Percentiles rank a stretch among this genome's conserved stretches.
These are phyloP conservation scores for Thelephora ganbajun DNA, from an alignment of 768 basidiomycete genomes.

Conservation along the genomic window DNA sequence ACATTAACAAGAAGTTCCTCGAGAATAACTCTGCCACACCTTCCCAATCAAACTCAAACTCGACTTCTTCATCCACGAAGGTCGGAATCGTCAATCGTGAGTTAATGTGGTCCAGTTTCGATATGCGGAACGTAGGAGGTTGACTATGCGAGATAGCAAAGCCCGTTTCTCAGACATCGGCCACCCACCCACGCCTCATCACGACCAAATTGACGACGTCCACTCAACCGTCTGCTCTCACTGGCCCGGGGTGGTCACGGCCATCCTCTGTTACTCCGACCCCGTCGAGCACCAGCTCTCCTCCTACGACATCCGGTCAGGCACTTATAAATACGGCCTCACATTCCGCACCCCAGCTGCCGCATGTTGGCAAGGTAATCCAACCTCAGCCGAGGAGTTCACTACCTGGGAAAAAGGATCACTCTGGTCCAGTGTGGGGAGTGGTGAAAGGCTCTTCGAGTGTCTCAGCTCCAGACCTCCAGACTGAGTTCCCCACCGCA, in stretches of 20 bases:
- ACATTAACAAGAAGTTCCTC: constrained; percentile 94
- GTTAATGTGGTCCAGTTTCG: constrained; percentile 12
- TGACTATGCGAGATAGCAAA: constrained; percentile 31
- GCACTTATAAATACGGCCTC: constrained; percentile 15
- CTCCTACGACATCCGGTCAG: constrained; percentile 25
- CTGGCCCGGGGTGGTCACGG: constrained; percentile 66
- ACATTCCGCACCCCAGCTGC: constrained; percentile 32
- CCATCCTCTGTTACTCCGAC: constrained; percentile 58
- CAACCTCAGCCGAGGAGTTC: constrained; percentile 42
- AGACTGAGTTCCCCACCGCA: constrained; percentile 87
- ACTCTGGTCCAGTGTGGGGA: constrained; percentile 48
- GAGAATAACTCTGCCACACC: constrained; percentile 70
- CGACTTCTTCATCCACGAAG: constrained; percentile 32
- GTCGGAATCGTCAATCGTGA: constrained; percentile 38
- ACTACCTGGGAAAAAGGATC: constrained; percentile 17
- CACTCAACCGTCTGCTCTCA: constrained; percentile 38
- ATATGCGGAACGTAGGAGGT: background rate
- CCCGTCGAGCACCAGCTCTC: constrained; percentile 30
- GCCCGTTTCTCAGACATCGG: constrained; percentile 36
- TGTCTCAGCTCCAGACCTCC: constrained; percentile 21
- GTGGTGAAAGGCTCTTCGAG: constrained; percentile 29
- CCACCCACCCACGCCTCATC: constrained; percentile 67
- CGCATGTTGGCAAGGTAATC: constrained; percentile 50
- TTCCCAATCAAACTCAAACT: constrained; percentile 28
- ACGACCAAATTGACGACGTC: constrained; percentile 75